Evolutionary conservation across 2,329 filamentous ascomycete species (phyloP), one percentile per base, ranked within the genome.

Genomic region (Cyclaneusma minus): DNA sequence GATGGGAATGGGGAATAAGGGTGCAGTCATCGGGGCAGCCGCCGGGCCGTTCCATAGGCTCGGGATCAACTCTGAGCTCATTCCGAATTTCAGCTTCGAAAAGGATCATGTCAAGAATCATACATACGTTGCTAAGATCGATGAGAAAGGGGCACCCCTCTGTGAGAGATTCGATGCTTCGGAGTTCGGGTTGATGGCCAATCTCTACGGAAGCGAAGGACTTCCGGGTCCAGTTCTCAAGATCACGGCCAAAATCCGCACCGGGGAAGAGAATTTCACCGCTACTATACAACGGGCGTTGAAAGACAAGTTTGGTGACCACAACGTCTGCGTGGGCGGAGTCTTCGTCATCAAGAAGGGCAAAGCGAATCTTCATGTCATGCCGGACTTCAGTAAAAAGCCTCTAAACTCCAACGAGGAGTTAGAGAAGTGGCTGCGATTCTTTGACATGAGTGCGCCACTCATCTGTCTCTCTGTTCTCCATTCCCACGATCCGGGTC

Each of bases 161-260:
- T 43, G 46, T 11, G 32, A 42, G n/a, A 34, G 33, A 10, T 38
- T 39, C 9, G 11, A 37, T 0, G 47, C 35, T 3, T 39, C 44
- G 12, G 50, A 51, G 16, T 58, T 49, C 31, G 54, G 39, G 0
- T 35, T 60, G 6, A 60, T 60, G 56, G 45, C 45, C 18, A 59
- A 59, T 27, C 36, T 60, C 0, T 55, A 49, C 24, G 53, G 55
- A 0, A 55, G 43, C 0, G 30, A 35, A 3, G 55, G 54, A 1
- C 15, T 37, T 1, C 15, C 43, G 0, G 54, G 55, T 0, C 40
- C 42, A 0, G 46, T 54, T 0, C 27, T 59, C 3, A 52, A 51
- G 20, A 36, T 59, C 9, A 47, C 33, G 1, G 54, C 50, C 0
- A 39, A 38, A 5, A 36, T 35, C 2, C 43, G 54, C 0, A 39